phyloP scores from a whole-genome alignment of 73 alveolate species.

The Tetrahymena malaccensis region DNA sequence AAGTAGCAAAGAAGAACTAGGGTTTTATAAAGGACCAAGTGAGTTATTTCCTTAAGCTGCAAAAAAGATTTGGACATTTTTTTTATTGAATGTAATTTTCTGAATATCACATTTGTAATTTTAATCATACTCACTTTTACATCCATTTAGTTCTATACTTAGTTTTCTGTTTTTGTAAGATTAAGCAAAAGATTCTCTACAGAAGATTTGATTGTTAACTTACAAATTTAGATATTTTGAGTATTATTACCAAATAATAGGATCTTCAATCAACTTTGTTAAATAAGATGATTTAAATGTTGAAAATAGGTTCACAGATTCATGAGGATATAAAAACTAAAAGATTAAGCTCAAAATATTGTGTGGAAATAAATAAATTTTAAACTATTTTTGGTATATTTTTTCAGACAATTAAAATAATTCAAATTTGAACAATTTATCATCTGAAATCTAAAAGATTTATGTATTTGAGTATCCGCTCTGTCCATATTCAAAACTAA shows the following conservation, averaged over 20 bases:
- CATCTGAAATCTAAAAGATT: not conserved
- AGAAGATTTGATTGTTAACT: not conserved
- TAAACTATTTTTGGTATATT: not conserved
- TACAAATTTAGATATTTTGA: too few relatives aligned
- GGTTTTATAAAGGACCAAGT: not conserved
- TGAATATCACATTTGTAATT: not conserved
- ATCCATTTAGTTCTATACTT: not conserved
- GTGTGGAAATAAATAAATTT: too few relatives aligned
- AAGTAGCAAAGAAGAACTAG: not conserved
- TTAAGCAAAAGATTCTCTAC: not conserved
- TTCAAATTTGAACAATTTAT: too few relatives aligned
- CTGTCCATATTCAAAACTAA: not conserved
- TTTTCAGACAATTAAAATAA: not conserved
- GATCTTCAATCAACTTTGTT: not conserved
- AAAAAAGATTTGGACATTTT: too few relatives aligned
- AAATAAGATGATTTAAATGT: not conserved
- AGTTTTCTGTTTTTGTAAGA: not conserved
- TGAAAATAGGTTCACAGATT: not conserved
- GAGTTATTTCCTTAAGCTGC: not conserved
- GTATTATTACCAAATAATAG: not conserved
- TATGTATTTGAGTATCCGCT: not conserved
- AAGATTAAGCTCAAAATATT: not conserved
- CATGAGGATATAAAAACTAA: not conserved
- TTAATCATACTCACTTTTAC: not conserved
- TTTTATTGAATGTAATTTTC: too few relatives aligned